Percentiles rank a stretch among this genome's conserved stretches.
These are phyloP conservation scores for Pseudopyricularia cyperi DNA, from an alignment of 2,329 filamentous ascomycete species.

Conservation along the genomic window DNA sequence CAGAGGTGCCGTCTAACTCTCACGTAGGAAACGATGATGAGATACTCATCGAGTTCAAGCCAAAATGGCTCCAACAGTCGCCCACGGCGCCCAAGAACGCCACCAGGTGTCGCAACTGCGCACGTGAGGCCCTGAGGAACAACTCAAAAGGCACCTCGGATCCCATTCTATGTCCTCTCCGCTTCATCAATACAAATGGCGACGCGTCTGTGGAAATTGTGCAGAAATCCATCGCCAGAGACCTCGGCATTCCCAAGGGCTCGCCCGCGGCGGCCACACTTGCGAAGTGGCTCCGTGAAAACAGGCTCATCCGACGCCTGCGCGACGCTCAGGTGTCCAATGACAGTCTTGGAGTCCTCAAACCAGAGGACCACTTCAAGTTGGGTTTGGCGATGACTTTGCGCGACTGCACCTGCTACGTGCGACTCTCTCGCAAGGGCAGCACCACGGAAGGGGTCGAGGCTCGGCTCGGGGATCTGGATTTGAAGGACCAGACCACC, in stretches of 20 bases:
- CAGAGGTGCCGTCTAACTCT: not conserved
- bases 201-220: not conserved
- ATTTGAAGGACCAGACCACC: slow-evolving; percentile 55
- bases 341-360: not conserved
- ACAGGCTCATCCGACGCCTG: slow-evolving; percentile 1
- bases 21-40: not conserved
- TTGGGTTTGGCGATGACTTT: slow-evolving; percentile 58
- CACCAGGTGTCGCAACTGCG: slow-evolving; percentile 63
- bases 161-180: slow-evolving; percentile 44
- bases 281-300: slow-evolving; percentile 1
- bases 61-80: slow-evolving; percentile 72
- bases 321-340: not conserved
- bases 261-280: not conserved
- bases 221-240: slow-evolving; percentile 2
- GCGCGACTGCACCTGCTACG: slow-evolving; percentile 64
- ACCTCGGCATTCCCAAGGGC: slow-evolving; percentile 11
- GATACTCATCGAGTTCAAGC: slow-evolving; percentile 45
- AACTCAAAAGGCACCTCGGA: slow-evolving; percentile 11
- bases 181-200: slow-evolving; percentile 31
- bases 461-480: slow-evolving; percentile 60
- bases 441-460: slow-evolving; percentile 23
- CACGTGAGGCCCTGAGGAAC: slow-evolving; percentile 27
- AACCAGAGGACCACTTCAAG: slow-evolving; percentile 5
- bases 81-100: slow-evolving; percentile 52
- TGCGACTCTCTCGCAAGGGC: slow-evolving; percentile 33